phyloP scores from a whole-genome alignment of 257 asterid genomes.

The Mentha longifolia region DNA sequence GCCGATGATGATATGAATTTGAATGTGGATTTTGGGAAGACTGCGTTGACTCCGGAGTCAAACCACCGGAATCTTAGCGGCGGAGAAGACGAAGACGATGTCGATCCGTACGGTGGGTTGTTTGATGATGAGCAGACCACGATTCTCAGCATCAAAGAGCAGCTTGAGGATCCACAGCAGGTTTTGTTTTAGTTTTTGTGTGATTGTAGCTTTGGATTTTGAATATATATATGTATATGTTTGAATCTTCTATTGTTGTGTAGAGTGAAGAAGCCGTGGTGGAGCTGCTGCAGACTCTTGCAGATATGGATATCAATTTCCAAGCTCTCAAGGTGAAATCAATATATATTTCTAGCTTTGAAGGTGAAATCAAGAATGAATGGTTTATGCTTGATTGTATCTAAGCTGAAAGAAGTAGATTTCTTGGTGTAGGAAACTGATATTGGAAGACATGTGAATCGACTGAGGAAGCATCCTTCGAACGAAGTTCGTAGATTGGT shows the following conservation, averaged over 20 bases:
- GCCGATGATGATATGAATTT: conserved; percentile 32
- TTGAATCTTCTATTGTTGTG: background rate
- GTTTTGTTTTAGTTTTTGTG: conserved; percentile 33
- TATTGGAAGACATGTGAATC: conserved; percentile 88
- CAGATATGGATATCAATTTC: conserved; percentile 89
- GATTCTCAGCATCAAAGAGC: conserved; percentile 71
- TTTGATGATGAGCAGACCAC: conserved; percentile 72
- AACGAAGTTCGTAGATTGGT: conserved; percentile 79
- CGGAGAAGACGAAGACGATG: conserved; percentile 50
- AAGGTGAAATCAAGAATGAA: background rate
- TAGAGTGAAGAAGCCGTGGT: conserved; percentile 80
- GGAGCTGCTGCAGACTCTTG: conserved; percentile 73
- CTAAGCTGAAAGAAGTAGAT: conserved; percentile 22
- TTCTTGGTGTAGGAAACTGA: conserved; percentile 69
- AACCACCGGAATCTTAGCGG: conserved; percentile 45
- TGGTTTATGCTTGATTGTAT: background rate
- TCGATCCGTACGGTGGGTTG: conserved; percentile 65
- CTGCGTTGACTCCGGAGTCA: conserved; percentile 83
- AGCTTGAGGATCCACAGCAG: conserved; percentile 80
- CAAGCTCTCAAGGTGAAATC: conserved; percentile 71
- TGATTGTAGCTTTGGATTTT: background rate
- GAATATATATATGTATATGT: background rate
- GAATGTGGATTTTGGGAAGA: conserved; percentile 44
- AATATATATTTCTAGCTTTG: conserved; percentile 6
- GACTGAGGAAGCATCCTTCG: conserved; percentile 81